phyloP scores from a whole-genome alignment of 2,329 filamentous ascomycete genomes.

The Sphaceloma murrayae region DNA sequence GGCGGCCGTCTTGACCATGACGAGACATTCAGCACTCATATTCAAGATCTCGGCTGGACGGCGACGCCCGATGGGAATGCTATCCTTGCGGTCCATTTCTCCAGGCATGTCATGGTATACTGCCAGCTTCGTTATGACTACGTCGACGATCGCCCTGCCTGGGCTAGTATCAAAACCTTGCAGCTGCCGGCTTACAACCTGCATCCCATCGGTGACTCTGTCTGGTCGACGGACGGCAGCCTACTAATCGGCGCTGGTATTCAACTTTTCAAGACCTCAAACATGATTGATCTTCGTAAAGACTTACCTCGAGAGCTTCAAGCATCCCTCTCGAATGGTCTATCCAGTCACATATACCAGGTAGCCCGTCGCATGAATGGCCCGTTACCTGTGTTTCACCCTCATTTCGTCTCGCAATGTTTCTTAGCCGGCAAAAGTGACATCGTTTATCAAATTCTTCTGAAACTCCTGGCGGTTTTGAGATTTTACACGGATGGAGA shows the following conservation, averaged over 20 bases:
- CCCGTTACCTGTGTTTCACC: conserved; percentile 81
- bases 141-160: conserved; percentile 76
- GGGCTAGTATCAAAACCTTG: conserved; percentile 77
- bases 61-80: conserved; percentile 83
- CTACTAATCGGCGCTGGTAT: conserved; percentile 84
- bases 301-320: conserved; percentile 49
- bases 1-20: conserved; percentile 73
- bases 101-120: conserved; percentile 71
- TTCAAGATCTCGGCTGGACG: conserved; percentile 87
- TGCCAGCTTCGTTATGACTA: conserved; percentile 89
- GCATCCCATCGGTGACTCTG: conserved; percentile 84
- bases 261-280: conserved; percentile 76
- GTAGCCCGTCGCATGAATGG: conserved; percentile 76
- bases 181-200: conserved; percentile 64
- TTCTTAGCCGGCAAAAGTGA: conserved; percentile 68
- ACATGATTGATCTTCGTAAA: conserved; percentile 57
- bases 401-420: conserved; percentile 79
- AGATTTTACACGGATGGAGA: conserved; percentile 81
- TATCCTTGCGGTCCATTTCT: conserved; percentile 84
- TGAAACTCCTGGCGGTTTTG: conserved; percentile 62
- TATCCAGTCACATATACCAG: conserved; percentile 63
- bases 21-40: conserved; percentile 54
- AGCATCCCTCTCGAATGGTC: conserved; percentile 39
- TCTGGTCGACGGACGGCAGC: conserved; percentile 78
- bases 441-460: conserved; percentile 62